A percentile compares a stretch with the other conserved stretches of the same genome.
phyloP scores from a whole-genome alignment of 2,329 filamentous ascomycete species.

The Paramyrothecium sp. region DNA sequence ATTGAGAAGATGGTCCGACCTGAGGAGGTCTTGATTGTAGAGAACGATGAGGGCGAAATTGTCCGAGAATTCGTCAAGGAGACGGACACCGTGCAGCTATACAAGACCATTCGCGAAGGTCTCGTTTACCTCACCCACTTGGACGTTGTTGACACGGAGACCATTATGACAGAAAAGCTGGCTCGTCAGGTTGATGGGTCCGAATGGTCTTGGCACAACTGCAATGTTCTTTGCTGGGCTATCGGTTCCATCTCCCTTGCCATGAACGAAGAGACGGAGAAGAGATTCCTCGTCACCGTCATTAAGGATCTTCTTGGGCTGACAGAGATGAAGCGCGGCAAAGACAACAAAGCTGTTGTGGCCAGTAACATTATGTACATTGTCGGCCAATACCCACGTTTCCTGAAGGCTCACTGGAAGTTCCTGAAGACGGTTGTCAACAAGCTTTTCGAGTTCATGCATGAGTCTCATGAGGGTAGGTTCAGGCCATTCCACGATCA shows the following conservation, averaged over 20 bases:
- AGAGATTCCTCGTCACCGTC: conserved; percentile 95
- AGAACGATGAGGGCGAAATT: conserved; percentile 98
- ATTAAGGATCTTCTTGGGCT: conserved; percentile 97
- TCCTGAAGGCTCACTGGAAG: conserved; percentile 99
- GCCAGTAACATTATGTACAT: conserved; percentile 99
- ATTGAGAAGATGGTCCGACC: conserved; percentile 99
- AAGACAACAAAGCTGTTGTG: conserved; percentile 99
- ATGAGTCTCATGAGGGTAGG: conserved; percentile 94
- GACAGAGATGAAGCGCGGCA: conserved; percentile 98
- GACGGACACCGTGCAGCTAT: conserved; percentile 96
- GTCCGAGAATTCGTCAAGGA: conserved; percentile 99
- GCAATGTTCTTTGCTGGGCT: conserved; percentile 99
- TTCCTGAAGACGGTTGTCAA: conserved; percentile 99
- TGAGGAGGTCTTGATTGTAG: conserved; percentile 97
- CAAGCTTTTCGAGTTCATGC: conserved; percentile 99
- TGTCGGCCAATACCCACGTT: conserved; percentile 96
- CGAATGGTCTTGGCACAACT: conserved; percentile 99
- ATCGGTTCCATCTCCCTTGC: conserved; percentile 98
- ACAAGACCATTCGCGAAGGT: conserved; percentile 98
- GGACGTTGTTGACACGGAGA: conserved; percentile 95
- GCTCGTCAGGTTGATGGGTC: conserved; percentile 89
- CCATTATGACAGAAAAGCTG: conserved; percentile 99
- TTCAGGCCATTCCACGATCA: conserved; percentile 4
- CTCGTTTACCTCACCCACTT: conserved; percentile 96
- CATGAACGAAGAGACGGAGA: conserved; percentile 99